Evolutionary conservation across 2,329 filamentous ascomycete species (phyloP).

Genomic region (Fusarium abutilonis): DNA sequence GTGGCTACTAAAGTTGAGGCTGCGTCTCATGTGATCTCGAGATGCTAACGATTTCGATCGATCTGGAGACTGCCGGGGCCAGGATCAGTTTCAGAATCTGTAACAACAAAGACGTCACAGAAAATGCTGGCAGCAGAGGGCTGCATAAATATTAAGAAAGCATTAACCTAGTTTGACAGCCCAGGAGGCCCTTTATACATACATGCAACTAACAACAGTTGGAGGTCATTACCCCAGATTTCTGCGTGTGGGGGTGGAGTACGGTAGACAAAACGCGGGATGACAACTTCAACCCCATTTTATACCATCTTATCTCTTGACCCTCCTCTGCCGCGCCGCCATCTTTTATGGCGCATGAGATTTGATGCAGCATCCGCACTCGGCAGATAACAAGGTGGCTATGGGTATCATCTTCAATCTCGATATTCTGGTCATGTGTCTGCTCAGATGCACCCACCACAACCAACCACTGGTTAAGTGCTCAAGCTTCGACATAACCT

Average conservation of each 20-base stretch:
- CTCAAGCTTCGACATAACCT: slow-evolving; percentile 16
- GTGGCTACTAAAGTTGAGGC: slow-evolving; percentile 13
- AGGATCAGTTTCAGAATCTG: slow-evolving; percentile 7
- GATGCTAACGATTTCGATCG: slow-evolving; percentile 2
- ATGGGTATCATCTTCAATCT: slow-evolving; percentile 16
- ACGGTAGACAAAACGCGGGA: slow-evolving; percentile 28
- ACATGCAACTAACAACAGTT: slow-evolving; percentile 32
- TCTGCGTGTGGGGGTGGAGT: slow-evolving; percentile 36
- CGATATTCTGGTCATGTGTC: slow-evolving; percentile 23
- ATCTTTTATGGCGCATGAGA: slow-evolving; percentile 26
- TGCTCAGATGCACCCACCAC: slow-evolving; percentile 13
- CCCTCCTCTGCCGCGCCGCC: slow-evolving; percentile 32
- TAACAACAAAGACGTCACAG: slow-evolving; percentile 9
- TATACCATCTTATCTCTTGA: slow-evolving; percentile 24
- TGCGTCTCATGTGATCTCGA: slow-evolving; percentile 22
- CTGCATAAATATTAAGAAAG: slow-evolving; percentile 8
- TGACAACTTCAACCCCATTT: slow-evolving; percentile 33
- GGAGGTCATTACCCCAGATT: slow-evolving; percentile 38
- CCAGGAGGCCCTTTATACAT: slow-evolving; percentile 22
- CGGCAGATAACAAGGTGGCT: slow-evolving; percentile 10
- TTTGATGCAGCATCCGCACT: slow-evolving; percentile 24
- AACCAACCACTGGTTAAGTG: neutral
- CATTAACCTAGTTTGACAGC: slow-evolving; percentile 25
- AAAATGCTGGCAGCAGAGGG: slow-evolving; percentile 13
- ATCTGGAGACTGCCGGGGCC: slow-evolving; percentile 12